Evolutionary conservation across 2,329 filamentous ascomycete genomes (phyloP).

Genomic region (Fusarium aywerte): DNA sequence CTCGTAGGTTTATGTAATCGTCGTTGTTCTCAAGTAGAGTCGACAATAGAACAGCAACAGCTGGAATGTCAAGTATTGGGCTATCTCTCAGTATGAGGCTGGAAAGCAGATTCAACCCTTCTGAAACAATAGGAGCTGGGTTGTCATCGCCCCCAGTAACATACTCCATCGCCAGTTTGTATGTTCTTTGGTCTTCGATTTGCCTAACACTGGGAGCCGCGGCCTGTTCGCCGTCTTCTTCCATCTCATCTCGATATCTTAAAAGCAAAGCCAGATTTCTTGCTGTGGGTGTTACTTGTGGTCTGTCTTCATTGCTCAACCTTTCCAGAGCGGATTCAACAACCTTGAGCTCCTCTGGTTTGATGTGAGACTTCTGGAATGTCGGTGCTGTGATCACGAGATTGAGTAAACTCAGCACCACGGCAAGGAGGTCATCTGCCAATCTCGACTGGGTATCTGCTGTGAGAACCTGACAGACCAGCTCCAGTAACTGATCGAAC

Average conservation of each 20-base stretch:
- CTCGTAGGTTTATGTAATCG: conserved; percentile 76
- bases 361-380: conserved; percentile 63
- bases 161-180: conserved; percentile 71
- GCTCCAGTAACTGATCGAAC: conserved; percentile 71
- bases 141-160: conserved; percentile 68
- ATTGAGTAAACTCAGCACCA: conserved; percentile 71
- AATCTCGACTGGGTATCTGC: conserved; percentile 55
- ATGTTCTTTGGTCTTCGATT: conserved; percentile 69
- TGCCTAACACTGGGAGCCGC: conserved; percentile 59
- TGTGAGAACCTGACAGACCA: conserved; percentile 69
- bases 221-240: conserved; percentile 54
- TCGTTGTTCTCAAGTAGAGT: conserved; percentile 73
- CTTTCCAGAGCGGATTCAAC: conserved; percentile 62
- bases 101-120: conserved; percentile 71
- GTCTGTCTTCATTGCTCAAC: conserved; percentile 53
- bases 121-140: conserved; percentile 72
- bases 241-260: conserved; percentile 64
- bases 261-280: conserved; percentile 67
- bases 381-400: conserved; percentile 67
- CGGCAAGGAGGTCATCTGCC: conserved; percentile 61
- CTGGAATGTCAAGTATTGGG: conserved; percentile 72
- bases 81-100: conserved; percentile 65
- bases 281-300: conserved; percentile 63
- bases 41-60: conserved; percentile 70
- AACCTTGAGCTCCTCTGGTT: conserved; percentile 54